A percentile compares a stretch with the other conserved stretches of the same genome.
Conservation (phyloP, 768 basidiomycete genomes). For the Lentinula aciculospora region DNA sequence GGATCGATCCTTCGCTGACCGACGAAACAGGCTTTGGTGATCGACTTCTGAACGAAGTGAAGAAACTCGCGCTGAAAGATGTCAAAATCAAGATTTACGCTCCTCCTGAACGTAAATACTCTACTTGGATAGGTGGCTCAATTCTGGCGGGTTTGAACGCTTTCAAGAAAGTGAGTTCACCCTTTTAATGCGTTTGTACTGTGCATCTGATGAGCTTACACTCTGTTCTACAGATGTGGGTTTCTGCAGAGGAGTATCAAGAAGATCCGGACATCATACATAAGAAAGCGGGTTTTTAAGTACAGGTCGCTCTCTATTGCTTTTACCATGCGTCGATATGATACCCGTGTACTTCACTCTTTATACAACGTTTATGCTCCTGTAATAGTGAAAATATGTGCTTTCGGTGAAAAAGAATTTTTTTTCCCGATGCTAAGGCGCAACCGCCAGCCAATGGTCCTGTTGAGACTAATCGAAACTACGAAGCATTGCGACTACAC, state of each 20-base stretch:
- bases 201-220: conserved; percentile 7
- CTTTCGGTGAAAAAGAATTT: conserved; percentile 1
- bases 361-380: conserved; percentile 2
- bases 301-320: not conserved
- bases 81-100: conserved; percentile 99
- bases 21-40: conserved; percentile 77
- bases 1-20: not conserved
- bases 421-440: no score
- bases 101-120: conserved; percentile 98
- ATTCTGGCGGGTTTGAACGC: conserved; percentile 94
- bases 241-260: conserved; percentile 98
- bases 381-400: conserved; percentile 7
- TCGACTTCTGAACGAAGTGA: conserved; percentile 92
- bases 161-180: conserved; percentile 83
- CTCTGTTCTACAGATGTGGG: conserved; percentile 80
- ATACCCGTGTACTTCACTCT: conserved; percentile 8
- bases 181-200: conserved; percentile 6
- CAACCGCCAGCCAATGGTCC: no score
- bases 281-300: conserved; percentile 82
- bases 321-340: conserved; percentile 2
- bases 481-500: not conserved
- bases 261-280: conserved; percentile 99
- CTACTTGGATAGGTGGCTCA: conserved; percentile 95
- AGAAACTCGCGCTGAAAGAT: conserved; percentile 92
- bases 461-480: no score